These are phyloP conservation scores for Entomophthora muscae DNA, from an alignment of 371 early-diverging fungal species.

Conservation along the genomic window DNA sequence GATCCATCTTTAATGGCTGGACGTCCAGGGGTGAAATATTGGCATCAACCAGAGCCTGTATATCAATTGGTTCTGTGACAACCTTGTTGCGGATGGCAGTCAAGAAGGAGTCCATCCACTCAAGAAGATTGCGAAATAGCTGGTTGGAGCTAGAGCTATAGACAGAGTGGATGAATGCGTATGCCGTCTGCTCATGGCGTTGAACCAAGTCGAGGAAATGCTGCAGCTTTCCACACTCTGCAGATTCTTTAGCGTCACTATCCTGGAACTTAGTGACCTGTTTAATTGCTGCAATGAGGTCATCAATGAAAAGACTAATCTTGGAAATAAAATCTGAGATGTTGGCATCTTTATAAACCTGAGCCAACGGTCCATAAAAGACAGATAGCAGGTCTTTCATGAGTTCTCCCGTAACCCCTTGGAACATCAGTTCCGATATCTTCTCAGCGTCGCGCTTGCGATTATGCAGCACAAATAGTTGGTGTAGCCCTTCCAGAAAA, in stretches of 20 bases:
- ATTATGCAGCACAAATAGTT: conserved; percentile 9
- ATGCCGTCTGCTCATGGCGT: conserved; percentile 32
- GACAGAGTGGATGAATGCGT: conserved; percentile 36
- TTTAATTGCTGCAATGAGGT: conserved; percentile 33
- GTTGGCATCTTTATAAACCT: conserved; percentile 44
- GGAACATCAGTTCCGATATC: conserved; percentile 31
- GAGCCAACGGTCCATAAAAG: conserved; percentile 41
- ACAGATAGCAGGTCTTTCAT: conserved; percentile 38
- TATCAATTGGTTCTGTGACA: neutral
- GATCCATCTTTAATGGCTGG: neutral
- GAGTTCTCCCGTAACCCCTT: conserved; percentile 40
- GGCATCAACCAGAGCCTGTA: neutral
- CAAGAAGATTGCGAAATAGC: conserved; percentile 19
- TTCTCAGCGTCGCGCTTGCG: conserved; percentile 25
- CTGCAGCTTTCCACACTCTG: conserved; percentile 4
- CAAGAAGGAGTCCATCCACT: conserved; percentile 20
- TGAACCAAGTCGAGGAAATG: conserved; percentile 20
- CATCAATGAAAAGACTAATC: conserved; percentile 30
- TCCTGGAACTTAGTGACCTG: conserved; percentile 14
- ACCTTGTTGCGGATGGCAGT: conserved; percentile 2
- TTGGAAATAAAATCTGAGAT: conserved; percentile 38
- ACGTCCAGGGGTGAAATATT: neutral
- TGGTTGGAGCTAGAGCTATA: conserved; percentile 27
- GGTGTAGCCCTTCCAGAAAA: conserved; percentile 14
- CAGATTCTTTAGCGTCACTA: neutral